Base-by-base conservation (phyloP, 2,329 filamentous ascomycete genomes). In the Monosporascus sp. region DNA sequence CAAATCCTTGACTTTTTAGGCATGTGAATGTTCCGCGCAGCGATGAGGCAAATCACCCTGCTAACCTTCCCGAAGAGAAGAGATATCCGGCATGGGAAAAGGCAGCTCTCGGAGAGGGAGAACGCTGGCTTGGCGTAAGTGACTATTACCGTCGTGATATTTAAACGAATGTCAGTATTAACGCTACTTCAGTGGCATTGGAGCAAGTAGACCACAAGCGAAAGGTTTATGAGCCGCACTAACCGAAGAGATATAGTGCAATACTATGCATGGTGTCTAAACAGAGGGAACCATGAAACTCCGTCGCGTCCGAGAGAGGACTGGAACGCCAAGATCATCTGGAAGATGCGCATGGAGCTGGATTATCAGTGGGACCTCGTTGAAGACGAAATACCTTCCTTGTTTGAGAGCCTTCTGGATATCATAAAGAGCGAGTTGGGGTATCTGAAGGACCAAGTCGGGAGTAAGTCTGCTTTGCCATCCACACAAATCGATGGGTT, bases 321-420 rank as follows among this genome's bases (percentile, higher is more conserved):
- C 39, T 69, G 67, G 67, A 69, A 69, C 18, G 50, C 61, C 15
- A 55, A 65, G n/a, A 62, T 69, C 9, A 67, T 67, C 38, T 65
- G 60, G 61, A 67, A 67, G 39, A 67, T 69, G 67, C 60, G 60
- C 6, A 59, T 56, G 49, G 67, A 68, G 39, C 51, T 68, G 2
- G 62, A 56, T 7, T 57, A 39, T 11, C 55, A 60, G 37, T 69
- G 66, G 67, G 59, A 63, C 6, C 48, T 65, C 2, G 45, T 69
- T 5, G 60, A 67, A 49, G 66, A 68, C 15, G 63, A 68, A 43
- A n/a, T 60, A 24, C 48, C 54, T 17, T 38, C 17, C 24, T 44
- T 55, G 25, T 59, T 61, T 39, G 48, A 57, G 31, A 49, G 50
- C 27, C 54, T 59, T 18, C 45, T 58, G 3, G 39, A 52, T 24